These are phyloP conservation scores for Mycosarcoma mackinlayi DNA, from an alignment of 1,284 basidiomycete genomes.

Conservation along the genomic window DNA sequence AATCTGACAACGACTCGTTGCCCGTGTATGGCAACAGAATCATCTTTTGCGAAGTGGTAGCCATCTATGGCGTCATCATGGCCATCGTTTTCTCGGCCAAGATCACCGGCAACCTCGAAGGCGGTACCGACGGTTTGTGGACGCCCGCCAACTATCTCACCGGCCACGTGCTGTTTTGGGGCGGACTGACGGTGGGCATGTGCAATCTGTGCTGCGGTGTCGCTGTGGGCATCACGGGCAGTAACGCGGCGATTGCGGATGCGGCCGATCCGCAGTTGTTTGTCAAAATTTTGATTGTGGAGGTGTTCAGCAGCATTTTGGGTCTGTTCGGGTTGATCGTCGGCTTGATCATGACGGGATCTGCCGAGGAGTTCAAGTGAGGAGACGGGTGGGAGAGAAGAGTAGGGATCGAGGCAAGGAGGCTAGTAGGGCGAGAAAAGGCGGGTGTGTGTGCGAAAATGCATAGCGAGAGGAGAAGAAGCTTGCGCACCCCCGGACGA, in stretches of 20 bases:
- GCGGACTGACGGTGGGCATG: slow-evolving; percentile 64
- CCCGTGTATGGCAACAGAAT: too few relatives aligned
- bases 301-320: slow-evolving; percentile 66
- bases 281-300: slow-evolving; percentile 65
- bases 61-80: slow-evolving; percentile 89
- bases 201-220: slow-evolving; percentile 67
- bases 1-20: too few relatives aligned
- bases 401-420: background rate
- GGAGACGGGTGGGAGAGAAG: slow-evolving; percentile 6
- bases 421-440: background rate
- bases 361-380: slow-evolving; percentile 43
- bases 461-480: too few relatives aligned
- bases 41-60: slow-evolving; percentile 99
- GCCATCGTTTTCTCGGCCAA: slow-evolving; percentile 67
- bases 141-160: slow-evolving; percentile 64
- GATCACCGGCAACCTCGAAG: slow-evolving; percentile 60
- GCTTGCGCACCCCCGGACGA: too few relatives aligned
- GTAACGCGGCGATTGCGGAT: slow-evolving; percentile 66
- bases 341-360: slow-evolving; percentile 38
- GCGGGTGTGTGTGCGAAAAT: too few relatives aligned
- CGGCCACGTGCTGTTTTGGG: slow-evolving; percentile 66
- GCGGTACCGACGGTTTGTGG: slow-evolving; percentile 51
- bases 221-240: slow-evolving; percentile 65
- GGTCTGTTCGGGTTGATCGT: slow-evolving; percentile 66
- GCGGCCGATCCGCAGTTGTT: slow-evolving; percentile 67